Evolutionary conservation across 345 rosid genomes (phyloP).

Genomic region (Syzygium jambos): DNA sequence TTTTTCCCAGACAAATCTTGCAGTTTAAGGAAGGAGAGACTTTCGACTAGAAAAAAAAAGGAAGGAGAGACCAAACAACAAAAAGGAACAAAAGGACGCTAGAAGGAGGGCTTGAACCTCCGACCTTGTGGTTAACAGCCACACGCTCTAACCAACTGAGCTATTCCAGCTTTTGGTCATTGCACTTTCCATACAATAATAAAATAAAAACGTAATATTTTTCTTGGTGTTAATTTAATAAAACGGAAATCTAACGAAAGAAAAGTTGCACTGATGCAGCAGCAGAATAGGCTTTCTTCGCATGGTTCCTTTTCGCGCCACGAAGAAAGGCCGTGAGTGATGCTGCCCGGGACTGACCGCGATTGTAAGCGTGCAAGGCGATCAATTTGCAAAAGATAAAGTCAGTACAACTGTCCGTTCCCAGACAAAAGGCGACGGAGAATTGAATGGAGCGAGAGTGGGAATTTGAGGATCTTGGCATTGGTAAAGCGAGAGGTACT

Average conservation of each 20-base stretch:
- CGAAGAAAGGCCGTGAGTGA: not conserved
- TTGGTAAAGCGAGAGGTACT: not conserved
- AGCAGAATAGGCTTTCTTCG: not conserved
- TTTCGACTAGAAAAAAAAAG: no score
- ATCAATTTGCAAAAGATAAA: not conserved
- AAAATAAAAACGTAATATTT: not conserved
- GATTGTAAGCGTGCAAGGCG: not conserved
- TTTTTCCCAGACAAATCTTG: not conserved
- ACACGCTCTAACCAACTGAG: slow-evolving; percentile 61
- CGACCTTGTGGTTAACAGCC: slow-evolving; percentile 73
- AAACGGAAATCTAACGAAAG: not conserved
- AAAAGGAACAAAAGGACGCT: not conserved
- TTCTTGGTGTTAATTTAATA: not conserved
- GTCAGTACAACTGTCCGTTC: not conserved
- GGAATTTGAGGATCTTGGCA: not conserved
- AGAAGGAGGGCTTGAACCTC: slow-evolving; percentile 7
- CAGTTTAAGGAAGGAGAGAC: not conserved
- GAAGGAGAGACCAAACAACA: not conserved
- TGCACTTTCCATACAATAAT: not conserved
- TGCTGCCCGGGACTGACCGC: not conserved
- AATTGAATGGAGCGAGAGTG: not conserved
- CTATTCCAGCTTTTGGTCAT: slow-evolving; percentile 28
- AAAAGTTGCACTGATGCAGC: not conserved
- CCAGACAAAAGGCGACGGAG: not conserved
- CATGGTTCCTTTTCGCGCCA: not conserved